phyloP scores from a whole-genome alignment of 1,284 basidiomycete species.

The Tremellales sp. region DNA sequence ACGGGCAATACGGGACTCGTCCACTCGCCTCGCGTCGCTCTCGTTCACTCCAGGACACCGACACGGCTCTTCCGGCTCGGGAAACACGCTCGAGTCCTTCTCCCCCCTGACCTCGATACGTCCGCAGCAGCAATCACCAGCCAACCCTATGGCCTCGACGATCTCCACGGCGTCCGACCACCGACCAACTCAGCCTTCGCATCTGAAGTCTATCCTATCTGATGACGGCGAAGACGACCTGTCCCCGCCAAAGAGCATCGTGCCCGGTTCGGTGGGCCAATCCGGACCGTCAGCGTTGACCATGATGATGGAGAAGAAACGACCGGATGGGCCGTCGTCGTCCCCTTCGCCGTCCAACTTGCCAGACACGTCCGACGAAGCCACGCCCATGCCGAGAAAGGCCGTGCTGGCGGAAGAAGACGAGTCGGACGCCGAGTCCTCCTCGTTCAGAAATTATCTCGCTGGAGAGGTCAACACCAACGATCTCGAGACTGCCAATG shows the following conservation, averaged over 20 bases:
- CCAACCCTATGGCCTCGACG: not conserved
- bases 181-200: slow-evolving; percentile 28
- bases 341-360: not conserved
- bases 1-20: slow-evolving; percentile 40
- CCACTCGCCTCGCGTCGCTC: slow-evolving; percentile 44
- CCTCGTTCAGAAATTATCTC: slow-evolving; percentile 21
- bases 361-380: slow-evolving; percentile 8
- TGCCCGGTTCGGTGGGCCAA: slow-evolving; percentile 20
- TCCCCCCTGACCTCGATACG: too few relatives aligned
- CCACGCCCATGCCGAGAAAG: slow-evolving; percentile 10
- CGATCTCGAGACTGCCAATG: slow-evolving; percentile 17
- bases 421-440: slow-evolving; percentile 12
- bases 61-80: slow-evolving; percentile 12
- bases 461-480: slow-evolving; percentile 16
- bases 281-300: slow-evolving; percentile 36
- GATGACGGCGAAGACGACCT: slow-evolving; percentile 10
- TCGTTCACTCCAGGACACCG: slow-evolving; percentile 25
- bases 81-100: too few relatives aligned
- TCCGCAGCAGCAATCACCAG: slow-evolving; percentile 5
- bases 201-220: slow-evolving; percentile 26
- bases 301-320: slow-evolving; percentile 30
- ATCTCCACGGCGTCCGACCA: slow-evolving; percentile 14
- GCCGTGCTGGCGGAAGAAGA: slow-evolving; percentile 7
- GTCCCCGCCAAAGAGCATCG: slow-evolving; percentile 15
- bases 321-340: not conserved